These are phyloP conservation scores for Fraxinus angustifolia DNA, from an alignment of 305 asterid species.

Conservation along the genomic window DNA sequence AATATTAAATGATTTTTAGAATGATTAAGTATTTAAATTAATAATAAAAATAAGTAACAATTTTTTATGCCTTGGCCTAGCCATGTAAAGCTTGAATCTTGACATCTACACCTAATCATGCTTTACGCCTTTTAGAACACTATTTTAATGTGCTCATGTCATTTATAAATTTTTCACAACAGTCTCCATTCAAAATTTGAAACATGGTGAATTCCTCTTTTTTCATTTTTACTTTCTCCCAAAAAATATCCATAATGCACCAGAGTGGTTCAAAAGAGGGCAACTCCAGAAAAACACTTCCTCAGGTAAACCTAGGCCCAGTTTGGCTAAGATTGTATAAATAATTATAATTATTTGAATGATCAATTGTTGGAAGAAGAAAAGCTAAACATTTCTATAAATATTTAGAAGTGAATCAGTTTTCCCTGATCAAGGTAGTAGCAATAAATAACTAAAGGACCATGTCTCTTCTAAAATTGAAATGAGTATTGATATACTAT, in stretches of 20 bases:
- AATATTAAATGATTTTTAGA: no score
- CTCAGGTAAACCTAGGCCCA: background rate
- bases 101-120: no score
- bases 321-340: background rate
- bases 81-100: no score
- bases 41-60: no score
- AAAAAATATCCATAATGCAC: background rate
- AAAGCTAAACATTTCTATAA: background rate
- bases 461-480: background rate
- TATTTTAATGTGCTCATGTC: background rate
- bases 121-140: no score
- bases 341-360: background rate
- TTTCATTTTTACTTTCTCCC: background rate
- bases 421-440: background rate
- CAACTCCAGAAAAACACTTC: background rate
- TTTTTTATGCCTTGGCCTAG: no score
- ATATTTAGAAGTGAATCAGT: background rate
- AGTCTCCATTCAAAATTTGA: background rate
- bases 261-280: background rate
- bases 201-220: background rate
- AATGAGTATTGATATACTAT: background rate
- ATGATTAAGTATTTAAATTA: no score
- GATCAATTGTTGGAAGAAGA: background rate
- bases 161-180: conserved; percentile 2
- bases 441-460: background rate